Base-by-base conservation (phyloP, 2,329 filamentous ascomycete genomes). In the Fusarium sp. region DNA sequence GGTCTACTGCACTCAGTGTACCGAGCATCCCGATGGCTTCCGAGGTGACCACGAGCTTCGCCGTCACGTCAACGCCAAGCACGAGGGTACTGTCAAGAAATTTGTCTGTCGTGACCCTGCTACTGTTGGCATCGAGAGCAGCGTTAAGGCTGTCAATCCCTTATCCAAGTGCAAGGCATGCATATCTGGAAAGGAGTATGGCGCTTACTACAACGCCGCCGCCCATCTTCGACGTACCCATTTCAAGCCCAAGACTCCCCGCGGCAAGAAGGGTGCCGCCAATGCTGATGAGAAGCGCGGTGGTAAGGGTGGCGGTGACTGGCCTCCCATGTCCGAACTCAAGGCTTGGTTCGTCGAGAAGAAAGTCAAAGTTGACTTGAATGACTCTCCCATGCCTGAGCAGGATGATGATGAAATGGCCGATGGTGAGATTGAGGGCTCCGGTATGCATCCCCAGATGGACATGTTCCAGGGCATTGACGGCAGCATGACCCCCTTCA, bases 191-290 rank as follows among this genome's bases (percentile, higher is more conserved):
- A 97, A 97, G 82, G 86, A 87, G 59, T 98, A 98, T 72, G 91
- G 91, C 5, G 92, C 92, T 17, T 96, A 97, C 80, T 97, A 98
- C 80, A 98, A 98, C 73, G 95, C 94, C 1, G 94, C 94, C 0
- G 95, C 94, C 1, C 95, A 98, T 76, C 85, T 98, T 11, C 87
- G 94, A 40, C 89, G 95, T 48, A 91, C 91, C 1, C 95, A 98
- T 77, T 98, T 97, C 83, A 92, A 91, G 75, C 90, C 83, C 51
- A 87, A 87, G 78, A 75, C 80, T 3, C 75, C 80, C 10, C 81
- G 85, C 15, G 80, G 79, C 35, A 82, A 82, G 72, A 80, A 79
- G 43, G 81, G 79, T 72, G 72, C 65, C 18, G 74, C 62, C 11
- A 33, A 33, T 17, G 47, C 42, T 9, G 80, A 81, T 17, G 84